A percentile compares a stretch with the other conserved stretches of the same genome.
phyloP scores from a whole-genome alignment of 768 basidiomycete species.

The Podaxis mareebaensis region DNA sequence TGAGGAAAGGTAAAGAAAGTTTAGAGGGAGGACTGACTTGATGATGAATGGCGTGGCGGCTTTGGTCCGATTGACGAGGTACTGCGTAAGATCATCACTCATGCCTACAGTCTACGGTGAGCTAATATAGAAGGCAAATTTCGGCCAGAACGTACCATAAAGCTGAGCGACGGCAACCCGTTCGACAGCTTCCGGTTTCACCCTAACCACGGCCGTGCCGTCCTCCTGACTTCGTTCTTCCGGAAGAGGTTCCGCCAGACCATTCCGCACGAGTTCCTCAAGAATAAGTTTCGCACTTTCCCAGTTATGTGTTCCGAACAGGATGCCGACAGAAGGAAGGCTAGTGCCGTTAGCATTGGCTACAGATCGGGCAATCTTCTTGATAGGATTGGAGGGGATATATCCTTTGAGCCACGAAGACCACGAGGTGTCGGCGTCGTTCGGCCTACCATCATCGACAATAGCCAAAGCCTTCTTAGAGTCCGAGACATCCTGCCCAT shows the following conservation, averaged over 20 bases:
- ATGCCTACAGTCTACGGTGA: conserved; percentile 54
- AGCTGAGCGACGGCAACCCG: conserved; percentile 78
- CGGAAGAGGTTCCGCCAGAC: conserved; percentile 43
- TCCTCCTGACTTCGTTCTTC: conserved; percentile 14
- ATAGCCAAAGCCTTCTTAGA: neutral
- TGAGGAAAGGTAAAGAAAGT: neutral
- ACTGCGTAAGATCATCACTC: conserved; percentile 79
- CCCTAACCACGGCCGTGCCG: conserved; percentile 26
- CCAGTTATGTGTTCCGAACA: conserved; percentile 91
- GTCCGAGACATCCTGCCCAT: conserved; percentile 1
- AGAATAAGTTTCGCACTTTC: conserved; percentile 63
- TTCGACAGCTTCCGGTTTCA: conserved; percentile 59
- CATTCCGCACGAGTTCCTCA: conserved; percentile 53
- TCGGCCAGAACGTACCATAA: conserved; percentile 54
- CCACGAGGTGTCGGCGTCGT: conserved; percentile 11
- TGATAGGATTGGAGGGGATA: conserved; percentile 5
- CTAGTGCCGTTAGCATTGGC: neutral
- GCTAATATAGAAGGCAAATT: neutral
- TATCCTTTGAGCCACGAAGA: conserved; percentile 14
- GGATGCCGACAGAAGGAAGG: conserved; percentile 49
- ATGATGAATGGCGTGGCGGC: conserved; percentile 67
- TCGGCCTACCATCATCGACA: neutral
- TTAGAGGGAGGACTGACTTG: conserved; percentile 49
- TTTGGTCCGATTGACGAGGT: conserved; percentile 56
- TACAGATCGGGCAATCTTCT: neutral